Base-by-base conservation (phyloP, 768 basidiomycete genomes). In the Amylocystis lapponica region DNA sequence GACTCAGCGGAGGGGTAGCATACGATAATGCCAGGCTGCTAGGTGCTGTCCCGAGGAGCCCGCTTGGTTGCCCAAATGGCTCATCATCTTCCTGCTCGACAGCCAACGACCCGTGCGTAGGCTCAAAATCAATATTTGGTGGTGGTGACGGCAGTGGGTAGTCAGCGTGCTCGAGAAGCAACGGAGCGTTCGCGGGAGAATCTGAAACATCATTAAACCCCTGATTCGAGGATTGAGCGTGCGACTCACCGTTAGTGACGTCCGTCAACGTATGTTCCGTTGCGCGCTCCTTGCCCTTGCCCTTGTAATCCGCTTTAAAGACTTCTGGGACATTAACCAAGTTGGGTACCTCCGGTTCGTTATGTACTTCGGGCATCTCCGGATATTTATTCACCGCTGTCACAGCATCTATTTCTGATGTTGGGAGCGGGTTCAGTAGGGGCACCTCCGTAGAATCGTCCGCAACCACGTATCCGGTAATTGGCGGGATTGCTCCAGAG, bases 401-500 rank as follows among this genome's bases (percentile, higher is more conserved):
- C 36, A 35, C 20, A 39, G 34, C 37, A 45, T 20, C 30, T 35
- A 23, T 20, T 45, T 37, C 37, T 48, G 48, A 11, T 14, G 35
- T 29, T 31, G 9, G 27, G 16, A 10, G 22, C 31, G 44, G 30
- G 35, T 27, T 44, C 27, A 41, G 32, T 13, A 25, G 32, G 30
- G 36, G 26, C 41, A 17, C 41, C 40, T 20, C 45, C 31, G 12
- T 20, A 7, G 32, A 17, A 23, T 23, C 21, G 2, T 30, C 34
- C 7, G 34, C 46, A 43, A 26, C 32, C 2, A 29, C 21, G 5
- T 39, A 27, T 35, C 11, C 23, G 32, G 11, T 7, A 3, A 60
- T 50, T 1, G 39, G 21, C 0, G 75, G 76, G 27, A 87, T 57
- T 2, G 35, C 37, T 1, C 85, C 88, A 0, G 63, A 70, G 21